Conservation (phyloP, 805 yeast genomes). For the Torulaspora maleeae region DNA sequence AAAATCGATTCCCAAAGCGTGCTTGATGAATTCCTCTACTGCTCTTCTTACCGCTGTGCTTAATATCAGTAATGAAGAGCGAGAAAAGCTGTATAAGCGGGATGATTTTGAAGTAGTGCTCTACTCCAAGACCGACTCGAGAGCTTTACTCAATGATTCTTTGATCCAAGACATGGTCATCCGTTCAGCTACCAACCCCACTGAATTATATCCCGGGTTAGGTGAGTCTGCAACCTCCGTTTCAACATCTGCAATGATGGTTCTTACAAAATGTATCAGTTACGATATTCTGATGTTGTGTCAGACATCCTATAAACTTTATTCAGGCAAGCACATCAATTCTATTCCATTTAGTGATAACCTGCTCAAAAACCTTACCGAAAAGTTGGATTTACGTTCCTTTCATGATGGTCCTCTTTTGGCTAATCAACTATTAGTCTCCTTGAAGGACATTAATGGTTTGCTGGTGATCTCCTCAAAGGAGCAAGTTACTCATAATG, state of each 20-base stretch:
- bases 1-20: conserved; percentile 31
- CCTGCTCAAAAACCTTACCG: conserved; percentile 31
- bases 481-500: conserved; percentile 26
- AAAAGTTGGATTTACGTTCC: conserved; percentile 24
- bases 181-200: conserved; percentile 32
- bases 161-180: conserved; percentile 33
- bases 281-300: conserved; percentile 46
- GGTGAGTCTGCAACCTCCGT: conserved; percentile 32
- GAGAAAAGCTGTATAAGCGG: conserved; percentile 25
- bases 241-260: conserved; percentile 35
- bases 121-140: conserved; percentile 45
- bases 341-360: conserved; percentile 32
- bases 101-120: conserved; percentile 38
- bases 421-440: conserved; percentile 29
- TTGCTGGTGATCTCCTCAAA: conserved; percentile 25
- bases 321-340: conserved; percentile 28
- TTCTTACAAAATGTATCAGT: conserved; percentile 40
- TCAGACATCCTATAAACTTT: conserved; percentile 38
- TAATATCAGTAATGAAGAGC: conserved; percentile 29
- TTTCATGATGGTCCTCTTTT: conserved; percentile 33
- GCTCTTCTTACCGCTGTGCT: conserved; percentile 34
- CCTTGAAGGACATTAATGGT: conserved; percentile 34
- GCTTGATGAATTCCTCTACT: conserved; percentile 37
- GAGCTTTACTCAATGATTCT: conserved; percentile 42
- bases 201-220: conserved; percentile 28